Base-by-base conservation (phyloP, 148 eudicot genomes). In the Euryodendron excelsum region DNA sequence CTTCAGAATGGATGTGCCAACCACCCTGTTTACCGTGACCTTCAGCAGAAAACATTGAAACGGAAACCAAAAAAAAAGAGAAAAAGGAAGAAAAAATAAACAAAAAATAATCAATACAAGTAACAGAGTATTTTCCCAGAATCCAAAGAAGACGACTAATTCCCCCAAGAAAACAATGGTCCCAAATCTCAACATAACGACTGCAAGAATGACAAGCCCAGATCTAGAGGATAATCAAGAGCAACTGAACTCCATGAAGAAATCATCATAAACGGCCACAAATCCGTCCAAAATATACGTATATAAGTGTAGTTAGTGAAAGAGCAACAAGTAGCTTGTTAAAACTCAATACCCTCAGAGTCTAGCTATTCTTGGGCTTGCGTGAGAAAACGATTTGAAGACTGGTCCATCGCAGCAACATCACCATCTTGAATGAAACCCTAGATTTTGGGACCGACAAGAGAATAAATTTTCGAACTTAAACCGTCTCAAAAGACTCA, bases 21-120 rank as follows among this genome's bases (percentile, higher is more conserved):
- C 90, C 85, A 82, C 88, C 92, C 83, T 91, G 95, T 88, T 88
- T 91, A 76, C 87, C 90, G 83, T 88, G 88, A 82, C 95, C 95
- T 91, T 88, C 85, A 84, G 45, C 71, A 79, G 61, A 65, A 81
- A 69, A 71, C 60, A 82, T 80, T 37, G 39, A 74, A 77, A 61
- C 5, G 28, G 15, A 15, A 37, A 79, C 48, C 63, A 50, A 58
- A 37, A 45, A 72, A 74, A 31, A 65, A 59, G 62, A 34, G 55
- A 72, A 37, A 66, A 62, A 55, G 71, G 33, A 12, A 60, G 15
- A 33, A 27, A 13, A 13, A 50, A 10, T 5, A 50, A 0, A 55
- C 12, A 3, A 11, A 65, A 7, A 10, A 74, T 76, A 65, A 82
- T 80, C 78, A 85, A 75, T 72, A 65, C 76, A 62, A 69, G 78